Evolutionary conservation across 805 yeast genomes (phyloP), one percentile per base, ranked within the genome.

Genomic region (Zygosaccharomyces bailii): DNA sequence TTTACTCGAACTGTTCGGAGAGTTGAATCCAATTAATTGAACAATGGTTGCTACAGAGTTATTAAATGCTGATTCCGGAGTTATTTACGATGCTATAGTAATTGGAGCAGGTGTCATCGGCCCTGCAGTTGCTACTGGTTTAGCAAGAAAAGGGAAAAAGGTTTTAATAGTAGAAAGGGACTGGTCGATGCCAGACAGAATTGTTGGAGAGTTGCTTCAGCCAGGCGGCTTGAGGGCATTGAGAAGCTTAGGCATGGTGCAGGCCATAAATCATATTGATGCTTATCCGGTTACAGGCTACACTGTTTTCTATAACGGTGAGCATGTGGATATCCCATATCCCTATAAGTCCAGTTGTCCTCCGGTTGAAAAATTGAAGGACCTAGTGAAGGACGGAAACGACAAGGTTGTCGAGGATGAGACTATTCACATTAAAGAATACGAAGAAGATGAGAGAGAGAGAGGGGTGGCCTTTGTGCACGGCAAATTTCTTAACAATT

Each of bases 91-190:
- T 60, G 91, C 83, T 40, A 81, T 91, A 33, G 84, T 93, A 19
- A 80, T 93, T 31, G 99, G 99, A n/a, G 97, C 98, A n/a, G 99
- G 99, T 44, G 96, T 91, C 16, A 83, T 88, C 18, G 99, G 99
- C 1, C 96, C 99, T 2, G 82, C 91, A 44, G 74, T 91, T 14
- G 97, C 97, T 34, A 84, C 89, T 1, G 89, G 86, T 3, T 69
- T 93, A 44, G 98, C 96, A 1, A 76, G 91, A 55, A 95, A 86
- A 59, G 98, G 98, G 24, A 75, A 96, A 53, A 74, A 75, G 41
- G 97, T 93, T 5, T 63, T 80, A 9, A 65, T 73, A 10, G 71
- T 84, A 13, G 99, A 93, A 62, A 76, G 96, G 50, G 96, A 88
- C 60, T 86, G 96, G 87, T 65, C 78, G 16, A 84, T 80, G 63